phyloP scores from a whole-genome alignment of 1,284 basidiomycete genomes.

The Irpex sp. region DNA sequence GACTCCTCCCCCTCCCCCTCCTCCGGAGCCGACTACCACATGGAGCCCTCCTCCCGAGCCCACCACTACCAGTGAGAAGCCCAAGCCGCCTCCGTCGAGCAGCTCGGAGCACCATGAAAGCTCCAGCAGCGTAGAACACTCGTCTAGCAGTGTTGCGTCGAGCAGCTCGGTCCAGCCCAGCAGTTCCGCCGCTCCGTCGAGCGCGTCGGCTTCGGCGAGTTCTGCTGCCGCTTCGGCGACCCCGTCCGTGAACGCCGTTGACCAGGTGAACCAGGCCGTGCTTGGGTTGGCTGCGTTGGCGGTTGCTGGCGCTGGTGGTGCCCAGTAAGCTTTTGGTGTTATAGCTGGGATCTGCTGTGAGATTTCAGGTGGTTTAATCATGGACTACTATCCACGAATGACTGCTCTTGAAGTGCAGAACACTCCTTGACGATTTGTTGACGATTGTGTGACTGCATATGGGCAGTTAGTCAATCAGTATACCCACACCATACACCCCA shows the following conservation, averaged over 20 bases:
- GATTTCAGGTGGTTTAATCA: too few relatives aligned
- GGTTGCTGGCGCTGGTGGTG: slow-evolving; percentile 5
- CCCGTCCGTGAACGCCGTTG: background rate
- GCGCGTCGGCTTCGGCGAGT: background rate
- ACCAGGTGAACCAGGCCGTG: slow-evolving; percentile 3
- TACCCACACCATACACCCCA: background rate
- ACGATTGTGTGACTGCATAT: background rate
- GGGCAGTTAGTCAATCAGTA: background rate
- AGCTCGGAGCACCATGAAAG: background rate
- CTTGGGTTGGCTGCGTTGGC: slow-evolving; percentile 8
- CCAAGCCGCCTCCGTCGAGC: background rate
- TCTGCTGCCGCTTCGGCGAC: background rate
- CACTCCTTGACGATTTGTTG: background rate
- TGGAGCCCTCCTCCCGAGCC: background rate
- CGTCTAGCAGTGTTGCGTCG: background rate
- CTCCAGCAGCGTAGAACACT: background rate
- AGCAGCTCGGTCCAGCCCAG: background rate
- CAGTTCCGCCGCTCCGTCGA: background rate
- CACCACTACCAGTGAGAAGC: background rate
- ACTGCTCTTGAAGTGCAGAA: background rate
- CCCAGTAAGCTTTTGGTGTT: background rate
- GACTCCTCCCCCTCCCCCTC: background rate
- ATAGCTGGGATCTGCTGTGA: too few relatives aligned
- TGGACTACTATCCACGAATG: too few relatives aligned
- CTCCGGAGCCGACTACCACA: background rate